These are phyloP conservation scores for Fonsecaea erecta DNA, from an alignment of 2,329 filamentous ascomycete species.

Conservation along the genomic window DNA sequence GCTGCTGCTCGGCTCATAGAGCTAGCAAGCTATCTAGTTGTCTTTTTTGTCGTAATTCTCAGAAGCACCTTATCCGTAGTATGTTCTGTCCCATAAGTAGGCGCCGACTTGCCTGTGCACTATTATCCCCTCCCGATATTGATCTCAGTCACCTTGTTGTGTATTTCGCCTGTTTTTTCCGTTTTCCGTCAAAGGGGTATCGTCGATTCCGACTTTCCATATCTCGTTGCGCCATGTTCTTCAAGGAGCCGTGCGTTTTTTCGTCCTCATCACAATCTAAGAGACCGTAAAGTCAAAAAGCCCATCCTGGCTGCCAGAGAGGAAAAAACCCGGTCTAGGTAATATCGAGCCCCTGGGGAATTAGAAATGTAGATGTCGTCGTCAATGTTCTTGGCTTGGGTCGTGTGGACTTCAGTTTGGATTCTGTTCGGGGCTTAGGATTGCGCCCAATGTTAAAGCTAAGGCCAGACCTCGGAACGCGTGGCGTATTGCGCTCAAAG, in stretches of 20 bases:
- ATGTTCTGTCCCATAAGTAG: background rate
- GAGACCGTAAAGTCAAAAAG: background rate
- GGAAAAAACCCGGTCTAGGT: background rate
- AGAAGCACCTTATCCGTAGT: background rate
- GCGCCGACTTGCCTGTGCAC: too few relatives aligned
- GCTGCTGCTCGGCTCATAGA: background rate
- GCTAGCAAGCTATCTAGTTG: too few relatives aligned
- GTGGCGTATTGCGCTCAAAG: background rate
- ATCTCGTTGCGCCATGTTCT: background rate
- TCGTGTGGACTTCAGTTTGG: background rate
- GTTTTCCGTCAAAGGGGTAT: background rate
- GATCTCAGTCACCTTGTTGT: background rate
- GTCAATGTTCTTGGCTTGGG: background rate
- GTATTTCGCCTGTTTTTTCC: background rate
- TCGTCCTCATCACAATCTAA: background rate
- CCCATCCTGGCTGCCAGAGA: background rate
- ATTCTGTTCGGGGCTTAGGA: background rate
- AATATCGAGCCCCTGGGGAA: background rate
- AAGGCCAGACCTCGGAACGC: background rate
- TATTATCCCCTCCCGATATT: background rate
- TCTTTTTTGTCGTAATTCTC: background rate
- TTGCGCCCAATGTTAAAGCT: background rate
- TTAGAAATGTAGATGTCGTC: background rate
- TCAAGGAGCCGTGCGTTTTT: background rate
- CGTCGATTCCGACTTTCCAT: background rate